Evolutionary conservation across 768 basidiomycete species (phyloP), one percentile per base, ranked within the genome.

Genomic region (Mycena albidolilacea): DNA sequence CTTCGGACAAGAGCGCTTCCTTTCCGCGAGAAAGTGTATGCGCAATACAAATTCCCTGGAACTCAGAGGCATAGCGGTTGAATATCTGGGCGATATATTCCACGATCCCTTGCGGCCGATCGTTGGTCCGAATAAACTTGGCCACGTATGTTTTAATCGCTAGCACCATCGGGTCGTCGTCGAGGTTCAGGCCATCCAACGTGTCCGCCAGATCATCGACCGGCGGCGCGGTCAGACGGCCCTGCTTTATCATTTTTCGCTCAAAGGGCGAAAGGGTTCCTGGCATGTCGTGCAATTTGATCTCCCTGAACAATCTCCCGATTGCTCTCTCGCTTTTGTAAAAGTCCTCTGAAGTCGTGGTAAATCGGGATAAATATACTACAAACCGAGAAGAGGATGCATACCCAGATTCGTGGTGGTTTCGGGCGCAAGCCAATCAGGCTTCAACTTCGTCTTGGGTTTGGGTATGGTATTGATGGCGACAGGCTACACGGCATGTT

Each of bases 381-480:
- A n/a, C 30, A 3, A 44, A 9, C 17, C 1, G 0, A 17, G 15
- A 46, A 46, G 19, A 50, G 48, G n/a, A 30, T 17, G 14, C 70
- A 46, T 64, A 72, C 71, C 61, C 61, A 69, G 77, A 64, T 83
- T 76, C 3, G 75, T 78, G 17, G 82, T 80, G 19, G 86, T 90
- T 80, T 93, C 92, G 19, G 90, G 91, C 2, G 90, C 91, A 77
- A 86, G 84, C 91, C 92, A 93, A 78, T 93, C 92, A 10, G 92
- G 92, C 74, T 80, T 87, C 70, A 48, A 37, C 1, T 67, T 66
- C 58, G 75, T 77, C 21, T 82, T 81, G n/a, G 84, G 79, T 75
- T 79, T 86, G 3, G 92, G 90, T 38, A 92, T 86, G 17, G 50
- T 71, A 1, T 67, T 44, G 23, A 80, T 78, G 7, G 81, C 77